These are phyloP conservation scores for Ceratocystis diversiconidia DNA, from an alignment of 2,329 filamentous ascomycete genomes.

Conservation along the genomic window DNA sequence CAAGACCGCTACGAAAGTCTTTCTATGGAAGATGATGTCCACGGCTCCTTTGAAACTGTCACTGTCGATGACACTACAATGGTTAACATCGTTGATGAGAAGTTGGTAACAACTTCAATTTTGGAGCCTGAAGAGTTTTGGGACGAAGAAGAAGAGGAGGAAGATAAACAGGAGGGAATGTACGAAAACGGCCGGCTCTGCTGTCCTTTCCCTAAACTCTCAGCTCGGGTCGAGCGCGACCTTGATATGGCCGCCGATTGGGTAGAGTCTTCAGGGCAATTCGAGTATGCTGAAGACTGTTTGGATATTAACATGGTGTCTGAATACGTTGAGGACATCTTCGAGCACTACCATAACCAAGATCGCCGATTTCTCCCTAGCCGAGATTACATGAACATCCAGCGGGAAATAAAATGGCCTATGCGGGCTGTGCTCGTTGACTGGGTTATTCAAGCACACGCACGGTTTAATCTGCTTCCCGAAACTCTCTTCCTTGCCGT, in stretches of 20 bases:
- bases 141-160: conserved; percentile 68
- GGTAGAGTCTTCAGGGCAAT: conserved; percentile 52
- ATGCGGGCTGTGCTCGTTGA: conserved; percentile 97
- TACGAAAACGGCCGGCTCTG: conserved; percentile 46
- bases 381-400: conserved; percentile 88
- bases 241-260: conserved; percentile 49
- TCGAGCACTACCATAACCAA: conserved; percentile 31
- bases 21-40: neutral
- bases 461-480: conserved; percentile 76
- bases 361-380: conserved; percentile 56
- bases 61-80: neutral
- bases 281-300: conserved; percentile 73
- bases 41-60: neutral
- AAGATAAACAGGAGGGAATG: conserved; percentile 33
- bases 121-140: conserved; percentile 56
- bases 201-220: conserved; percentile 58
- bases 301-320: conserved; percentile 97
- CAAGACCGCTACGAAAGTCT: neutral
- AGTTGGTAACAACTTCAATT: conserved; percentile 4
- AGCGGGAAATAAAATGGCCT: conserved; percentile 97
- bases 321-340: conserved; percentile 93
- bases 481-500: conserved; percentile 90
- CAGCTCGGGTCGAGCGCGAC: conserved; percentile 55
- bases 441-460: conserved; percentile 93
- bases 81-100: conserved; percentile 11